Evolutionary conservation across 345 rosid genomes (phyloP), one percentile per base, ranked within the genome.

Genomic region (Gossypium thurberi): DNA sequence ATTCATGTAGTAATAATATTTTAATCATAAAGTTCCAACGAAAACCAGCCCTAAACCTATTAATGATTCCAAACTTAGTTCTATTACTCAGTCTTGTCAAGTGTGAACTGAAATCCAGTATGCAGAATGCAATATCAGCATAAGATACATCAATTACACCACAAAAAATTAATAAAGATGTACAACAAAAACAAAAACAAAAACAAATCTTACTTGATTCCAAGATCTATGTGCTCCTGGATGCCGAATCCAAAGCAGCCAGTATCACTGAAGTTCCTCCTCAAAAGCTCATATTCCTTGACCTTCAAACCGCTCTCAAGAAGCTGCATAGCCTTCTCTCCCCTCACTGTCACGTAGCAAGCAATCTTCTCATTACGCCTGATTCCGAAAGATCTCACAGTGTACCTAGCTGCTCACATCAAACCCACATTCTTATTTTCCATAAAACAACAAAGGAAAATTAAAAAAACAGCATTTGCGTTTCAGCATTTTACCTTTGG

Each of bases 351-450:
- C 8, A 94, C 98, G 43, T 94, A 88, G 79, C 98, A 94, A 0
- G 98, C 98, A 80, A 94, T 94, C 87, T 94, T 94, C 56, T 94
- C 98, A 7, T 94, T 94, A 84, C 97, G 92, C 79, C 98, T 87
- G 63, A 94, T 94, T 18, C 97, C 98, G 4, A 94, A 94, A 8
- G 98, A 94, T 63, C 98, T 85, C 75, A 94, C 98, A 72, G 98
- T 94, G 86, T 92, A 94, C 85, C 97, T 90, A 43, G 98, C 98
- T 91, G 88, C 73, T 69, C 75, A 66, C 10, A 48, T 0, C 25
- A 59, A 52, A 25, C 51, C 66, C 18, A 25, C 1, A 28, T 9
- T 69, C 8, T 17, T 21, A 6, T 58, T 28, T 5, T 8, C 11
- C n/a, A 44, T 40, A 14, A 46, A 17, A 0, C 26, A 73, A 12